Base-by-base conservation (phyloP, 139 green algal genomes). In the Asterochloris sp. region DNA sequence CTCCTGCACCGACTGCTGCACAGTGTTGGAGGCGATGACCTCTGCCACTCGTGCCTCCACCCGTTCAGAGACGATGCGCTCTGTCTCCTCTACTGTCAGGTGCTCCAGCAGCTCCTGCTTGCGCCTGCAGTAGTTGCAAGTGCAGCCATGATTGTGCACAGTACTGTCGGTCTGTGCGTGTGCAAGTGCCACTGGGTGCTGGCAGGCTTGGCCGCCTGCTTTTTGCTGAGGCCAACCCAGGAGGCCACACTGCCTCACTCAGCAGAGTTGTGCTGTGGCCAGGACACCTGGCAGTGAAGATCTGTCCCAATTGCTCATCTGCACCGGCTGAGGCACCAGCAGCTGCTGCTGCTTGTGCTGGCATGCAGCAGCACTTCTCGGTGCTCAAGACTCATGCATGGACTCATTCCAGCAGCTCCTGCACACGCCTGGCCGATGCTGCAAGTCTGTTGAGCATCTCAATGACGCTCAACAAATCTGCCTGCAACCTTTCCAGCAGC, bases 41-140 rank as follows among this genome's bases (percentile, higher is more conserved):
- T 86, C 85, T 12, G 81, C 69, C 14, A 93, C 90, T n/a, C 83
- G 80, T 67, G 78, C 84, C 85, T 93, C 85, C 16, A 93, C 78
- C 73, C 62, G 60, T 6, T 69, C 74, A 2, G 74, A 82, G 28
- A 93, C 66, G 11, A 86, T 83, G 17, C 78, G 74, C 12, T 62
- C 86, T 21, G 82, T 76, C 85, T 93, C 89, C 75, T 90, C 85
- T 28, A 85, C 83, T 11, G 89, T 78, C 79, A 93, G 83, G 76
- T 77, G 78, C 19, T 76, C 85, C 85, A 89, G 87, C 84, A 87
- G 69, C 79, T 87, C 79, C 17, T 75, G 75, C 47, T 80, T 75
- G 17, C 82, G 80, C 75, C 78, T 87, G 81, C 79, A 82, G 66
- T 10, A 8, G 17, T 21, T 71, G 66, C 66, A 26, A 24, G 21